Percentiles rank a stretch among this genome's conserved stretches.
Conservation (phyloP, 1,139 yeast genomes). For the Arxiozyma slooffiae region DNA sequence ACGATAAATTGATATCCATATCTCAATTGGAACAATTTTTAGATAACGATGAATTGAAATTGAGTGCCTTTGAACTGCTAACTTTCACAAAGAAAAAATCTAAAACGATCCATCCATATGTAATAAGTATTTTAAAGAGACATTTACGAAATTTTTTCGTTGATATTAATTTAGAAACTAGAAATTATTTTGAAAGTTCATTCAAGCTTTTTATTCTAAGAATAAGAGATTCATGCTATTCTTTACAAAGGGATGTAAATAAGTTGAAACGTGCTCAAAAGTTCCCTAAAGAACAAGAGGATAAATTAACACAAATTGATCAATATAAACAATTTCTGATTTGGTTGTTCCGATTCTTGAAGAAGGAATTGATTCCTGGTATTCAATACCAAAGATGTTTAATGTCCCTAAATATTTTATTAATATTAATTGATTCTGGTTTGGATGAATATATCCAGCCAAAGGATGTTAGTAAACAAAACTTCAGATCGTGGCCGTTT, state of each 20-base stretch:
- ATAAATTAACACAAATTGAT: constrained; percentile 26
- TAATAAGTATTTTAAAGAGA: constrained; percentile 37
- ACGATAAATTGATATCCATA: constrained; percentile 33
- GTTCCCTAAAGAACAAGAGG: constrained; percentile 32
- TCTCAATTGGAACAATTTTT: constrained; percentile 34
- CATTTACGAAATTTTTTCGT: constrained; percentile 43
- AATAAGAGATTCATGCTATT: constrained; percentile 56
- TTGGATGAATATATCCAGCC: constrained; percentile 39
- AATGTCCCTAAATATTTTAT: constrained; percentile 43
- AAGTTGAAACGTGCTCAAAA: constrained; percentile 33
- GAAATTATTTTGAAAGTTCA: constrained; percentile 54
- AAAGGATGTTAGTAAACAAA: constrained; percentile 27
- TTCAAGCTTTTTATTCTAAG: constrained; percentile 54
- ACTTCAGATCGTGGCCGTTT: constrained; percentile 38
- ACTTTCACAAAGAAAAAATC: constrained; percentile 56
- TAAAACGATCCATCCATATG: constrained; percentile 39
- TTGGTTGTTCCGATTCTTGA: constrained; percentile 37
- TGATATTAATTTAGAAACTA: constrained; percentile 56
- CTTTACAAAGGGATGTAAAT: constrained; percentile 40
- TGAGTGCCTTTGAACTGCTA: constrained; percentile 51
- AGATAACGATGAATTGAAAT: constrained; percentile 41
- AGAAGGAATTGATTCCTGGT: constrained; percentile 48
- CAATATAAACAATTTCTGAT: constrained; percentile 35
- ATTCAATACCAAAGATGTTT: constrained; percentile 56
- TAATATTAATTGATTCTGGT: constrained; percentile 45